Base-by-base conservation (phyloP, 2,329 filamentous ascomycete species). In the Pseudogymnoascus pannorum region DNA sequence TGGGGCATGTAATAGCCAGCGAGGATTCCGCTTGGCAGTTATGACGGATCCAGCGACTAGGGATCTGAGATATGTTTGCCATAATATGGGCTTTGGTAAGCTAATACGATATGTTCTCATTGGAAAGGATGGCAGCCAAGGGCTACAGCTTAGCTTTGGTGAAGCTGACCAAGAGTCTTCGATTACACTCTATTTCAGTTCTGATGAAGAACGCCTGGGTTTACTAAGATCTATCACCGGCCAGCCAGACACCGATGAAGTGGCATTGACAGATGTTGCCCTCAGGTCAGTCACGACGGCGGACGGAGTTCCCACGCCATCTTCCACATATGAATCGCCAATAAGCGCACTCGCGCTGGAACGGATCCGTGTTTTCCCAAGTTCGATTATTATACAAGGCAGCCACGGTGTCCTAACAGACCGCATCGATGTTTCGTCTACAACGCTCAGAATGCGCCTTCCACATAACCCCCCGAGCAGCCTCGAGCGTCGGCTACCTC, bases 51-150 rank as follows among this genome's bases (percentile, higher is more conserved):
- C 89, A 3, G 84, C 82, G 63, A 88, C 85, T 61, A 89, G 91
- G 70, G 88, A 88, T 0, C 76, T 94, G 38, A 92, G 87, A 69
- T 87, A 85, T 57, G 81, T 92, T 59, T 87, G 84, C 62, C 88
- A 93, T 68, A 77, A 80, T 11, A 82, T 91, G 58, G 78, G 81
- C 7, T 81, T 84, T 7, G 79, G 82, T n/a, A 75, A 81, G 18
- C 89, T 89, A 0, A 78, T 94, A 44, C 83, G 88, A 51, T 93
- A 92, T 70, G 86, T 88, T n/a, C 88, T 91, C 67, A 76, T 90
- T 64, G 83, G 82, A 20, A 88, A 92, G 40, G 82, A 84, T 59
- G 85, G 86, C n/a, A 78, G 83, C 6, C 87, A 89, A 1, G 86
- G 87, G 1, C 77, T 94, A 63, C 81, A 22, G 57, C 74, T 94